Base-by-base conservation (phyloP, 768 basidiomycete genomes). In the Boletus subparvulus region DNA sequence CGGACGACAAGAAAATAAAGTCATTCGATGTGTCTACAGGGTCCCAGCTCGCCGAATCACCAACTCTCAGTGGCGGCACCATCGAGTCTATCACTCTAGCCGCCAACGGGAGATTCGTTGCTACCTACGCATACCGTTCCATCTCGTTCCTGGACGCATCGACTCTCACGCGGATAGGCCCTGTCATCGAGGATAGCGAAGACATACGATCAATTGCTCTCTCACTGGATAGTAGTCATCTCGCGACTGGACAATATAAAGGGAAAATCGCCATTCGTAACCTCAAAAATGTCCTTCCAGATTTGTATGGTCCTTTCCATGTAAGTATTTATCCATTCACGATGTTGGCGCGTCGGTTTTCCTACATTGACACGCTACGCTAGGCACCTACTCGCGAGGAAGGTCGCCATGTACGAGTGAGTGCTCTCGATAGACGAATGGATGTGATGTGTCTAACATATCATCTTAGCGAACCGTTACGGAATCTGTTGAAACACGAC, bases 221-320 rank as follows among this genome's bases (percentile, higher is more conserved):
- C 19, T 58, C 56, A n/a, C 4, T 21, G 0, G 47, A 60, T 19
- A 16, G 24, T 28, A 36, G 14, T 3, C 13, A 47, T 54, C 52
- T 60, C 6, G 59, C 52, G 1, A 43, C 13, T n/a, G 59, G 57
- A 17, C 26, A 17, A 33, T 6, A 19, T 4, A 17, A 24, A 6
- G 51, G 59, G 3, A 44, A 41, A 32, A 26, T 60, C 5, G 7
- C 12, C 0, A 6, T 60, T 9, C 59, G 26, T 12, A 30, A 50
- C 14, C 56, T 60, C 37, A 6, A 17, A 6, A 16, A 13, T 19
- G 8, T 52, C 28, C 50, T 59, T 41, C 45, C 51, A 1, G 45
- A 73, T 4, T 43, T 14, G 1, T 55, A 50, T 11, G 48, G 48
- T 36, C 41, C 54, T 4, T 54, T 54, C n/a, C 19, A 42, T 14